Evolutionary conservation across 257 asterid genomes (phyloP), one percentile per base, ranked within the genome.

Genomic region (Thymus mandschuricus): DNA sequence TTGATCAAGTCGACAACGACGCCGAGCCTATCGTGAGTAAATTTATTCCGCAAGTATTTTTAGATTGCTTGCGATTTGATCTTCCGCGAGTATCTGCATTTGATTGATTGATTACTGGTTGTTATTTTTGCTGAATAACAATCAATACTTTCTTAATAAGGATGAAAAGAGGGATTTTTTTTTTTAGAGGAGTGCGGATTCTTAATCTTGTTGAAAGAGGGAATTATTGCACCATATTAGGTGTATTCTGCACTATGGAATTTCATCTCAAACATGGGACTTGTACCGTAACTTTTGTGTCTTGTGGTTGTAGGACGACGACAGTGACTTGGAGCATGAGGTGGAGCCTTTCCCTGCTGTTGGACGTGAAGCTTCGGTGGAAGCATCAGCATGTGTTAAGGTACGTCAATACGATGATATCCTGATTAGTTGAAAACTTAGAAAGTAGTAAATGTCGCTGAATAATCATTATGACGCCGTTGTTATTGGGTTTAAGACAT

Each of bases 321-420:
- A 88, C 60, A 92, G 98, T 76, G 97, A 92, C 79, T 76, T 90
- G 62, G 98, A 92, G 64, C 73, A 75, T 79, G 97, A 88, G 68
- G 66, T 82, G 81, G 97, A 90, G 60, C 84, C 88, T 75, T 80
- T 80, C 77, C 97, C 98, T 65, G 71, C 85, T 10, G 85, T 81
- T 30, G 81, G 90, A 50, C 87, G 85, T 50, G 97, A 92, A 71
- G 87, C 90, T 73, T 79, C 89, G 21, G 74, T 83, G 1, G 98
- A 90, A 84, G 96, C 96, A 57, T 81, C 92, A 2, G 93, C 98
- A 10, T 92, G 80, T 80, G 98, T 86, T 71, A 92, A 88, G 84
- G 98, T 80, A 45, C 43, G 78, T 66, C 69, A 41, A 65, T 64
- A 13, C 13, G 60, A 64, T 35, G 12, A 21, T 76, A 28, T 64